Evolutionary conservation across 73 alveolate genomes (phyloP), one percentile per base, ranked within the genome.

Genomic region (Tetrahymena thermophila): DNA sequence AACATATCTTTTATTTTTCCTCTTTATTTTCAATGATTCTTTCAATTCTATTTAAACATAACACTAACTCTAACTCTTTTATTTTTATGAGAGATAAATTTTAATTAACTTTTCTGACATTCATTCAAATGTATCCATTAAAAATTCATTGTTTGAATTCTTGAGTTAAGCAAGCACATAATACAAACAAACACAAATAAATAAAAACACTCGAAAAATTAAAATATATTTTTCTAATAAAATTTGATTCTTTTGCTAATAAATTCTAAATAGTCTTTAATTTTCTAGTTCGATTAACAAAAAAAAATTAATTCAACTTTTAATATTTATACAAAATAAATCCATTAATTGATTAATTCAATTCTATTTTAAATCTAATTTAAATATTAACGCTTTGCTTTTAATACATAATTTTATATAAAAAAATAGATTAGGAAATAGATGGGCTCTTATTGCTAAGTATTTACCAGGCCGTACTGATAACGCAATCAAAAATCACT

Each of bases 381-480:
- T 50, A 50, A 50, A 50, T 50, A 19, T 50, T 50, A 5, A 50
- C 31, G 83, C 15, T 50, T 50, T 0, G 7, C 15, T 19, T 50
- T 50, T 50, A 50, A 50, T 21, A 50, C 15, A 16, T 50, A 50
- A 50, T 19, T 71, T 71, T 71, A 19, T n/a, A 28, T 71, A 71
- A 56, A 99, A 98, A 94, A 94, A 97, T 89, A 96, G 97, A 95
- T 96, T 98, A 50, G 99, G 99, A 21, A 98, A 98, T 95, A 96
- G 99, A 89, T 98, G 99, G 99, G 98, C 99, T 93, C 99, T 97
- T 84, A 98, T 98, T 43, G 97, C 99, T 34, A 97, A 97, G 94
- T 84, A 97, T 71, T 96, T 98, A 93, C 94, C 96, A 21, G 99
- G 99, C 35, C 96, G 99, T 93, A 98, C 99, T 35, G 99, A 98